Base-by-base conservation (phyloP, 2,329 filamentous ascomycete genomes). In the Ascochyta lentis region DNA sequence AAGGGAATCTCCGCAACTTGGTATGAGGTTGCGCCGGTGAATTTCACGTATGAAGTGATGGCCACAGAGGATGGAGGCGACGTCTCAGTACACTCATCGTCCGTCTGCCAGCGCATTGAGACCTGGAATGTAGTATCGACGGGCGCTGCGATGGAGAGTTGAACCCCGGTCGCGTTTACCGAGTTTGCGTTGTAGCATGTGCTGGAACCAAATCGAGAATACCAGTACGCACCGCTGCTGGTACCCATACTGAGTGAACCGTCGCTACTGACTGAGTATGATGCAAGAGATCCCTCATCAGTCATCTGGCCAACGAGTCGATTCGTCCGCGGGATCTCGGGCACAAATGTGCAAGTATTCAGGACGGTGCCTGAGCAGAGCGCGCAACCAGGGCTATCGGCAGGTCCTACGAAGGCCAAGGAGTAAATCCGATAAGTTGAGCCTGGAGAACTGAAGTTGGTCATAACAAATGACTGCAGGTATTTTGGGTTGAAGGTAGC, bases 11-110 rank as follows among this genome's bases (percentile, higher is more conserved):
- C 29, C 16, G 54, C 54, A 13, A 52, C 22, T 23, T 57, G 49
- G 34, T 57, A 53, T n/a, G 19, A 45, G 4, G 39, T 26, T 44
- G 35, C 45, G 26, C 19, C 34, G 27, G 38, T 47, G 16, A 53
- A 53, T 9, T 44, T 57, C 24, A 57, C 34, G 39, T 53, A 57
- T 23, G 44, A 39, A 35, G 49, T 57, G 48, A 57, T 57, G 29
- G 54, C 16, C 10, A 57, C 43, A 12, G 49, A 44, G 31, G 49
- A 39, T 10, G 54, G 35, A 31, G 48, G 19, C 10, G 54, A 57
- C 4, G 16, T 16, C 4, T 15, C 35, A 9, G 43, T 49, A 29
- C 54, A 57, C 37, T 39, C 29, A 6, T 34, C 29, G 16, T 57
- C 29, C 3, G 49, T 57, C 44, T 37, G 38, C 54, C 54, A 57